phyloP scores from a whole-genome alignment of 2,329 filamentous ascomycete species.

The Penicillium sp. region DNA sequence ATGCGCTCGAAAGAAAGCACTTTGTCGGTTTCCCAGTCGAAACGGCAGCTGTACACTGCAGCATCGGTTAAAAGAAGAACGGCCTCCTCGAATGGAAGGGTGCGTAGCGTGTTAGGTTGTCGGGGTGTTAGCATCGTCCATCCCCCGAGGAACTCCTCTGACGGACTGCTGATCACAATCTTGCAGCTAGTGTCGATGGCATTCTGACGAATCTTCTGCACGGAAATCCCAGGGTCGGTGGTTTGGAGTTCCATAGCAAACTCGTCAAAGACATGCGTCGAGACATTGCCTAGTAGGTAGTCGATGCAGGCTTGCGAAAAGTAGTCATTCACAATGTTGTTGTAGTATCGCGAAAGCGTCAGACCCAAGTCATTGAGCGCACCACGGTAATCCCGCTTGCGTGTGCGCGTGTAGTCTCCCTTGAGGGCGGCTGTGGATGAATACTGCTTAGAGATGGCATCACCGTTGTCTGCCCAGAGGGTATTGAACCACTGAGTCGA shows the following conservation, averaged over 20 bases:
- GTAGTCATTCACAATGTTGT: constrained; percentile 95
- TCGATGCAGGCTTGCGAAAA: constrained; percentile 95
- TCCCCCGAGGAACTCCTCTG: constrained; percentile 80
- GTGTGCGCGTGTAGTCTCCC: constrained; percentile 89
- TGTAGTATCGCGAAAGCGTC: constrained; percentile 71
- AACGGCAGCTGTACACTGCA: constrained; percentile 82
- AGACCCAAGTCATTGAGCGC: constrained; percentile 88
- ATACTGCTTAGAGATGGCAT: constrained; percentile 93
- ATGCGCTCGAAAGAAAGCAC: constrained; percentile 88
- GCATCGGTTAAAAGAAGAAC: constrained; percentile 81
- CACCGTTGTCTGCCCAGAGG: constrained; percentile 95
- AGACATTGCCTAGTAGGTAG: constrained; percentile 86
- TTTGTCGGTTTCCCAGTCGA: constrained; percentile 95
- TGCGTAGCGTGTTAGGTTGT: constrained; percentile 65
- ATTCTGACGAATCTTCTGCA: constrained; percentile 77
- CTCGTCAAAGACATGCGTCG: constrained; percentile 81
- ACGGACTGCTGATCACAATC: constrained; percentile 78
- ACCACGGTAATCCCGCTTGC: constrained; percentile 85
- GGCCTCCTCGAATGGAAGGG: constrained; percentile 77
- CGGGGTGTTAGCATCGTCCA: constrained; percentile 84
- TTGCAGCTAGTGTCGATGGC: constrained; percentile 87
- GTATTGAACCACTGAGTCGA: constrained; percentile 92
- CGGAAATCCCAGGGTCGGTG: constrained; percentile 83
- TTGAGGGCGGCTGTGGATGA: constrained; percentile 94
- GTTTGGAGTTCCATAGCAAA: constrained; percentile 94